phyloP scores from a whole-genome alignment of 352 stramenopile genomes.

The Thalassiosira hispida region DNA sequence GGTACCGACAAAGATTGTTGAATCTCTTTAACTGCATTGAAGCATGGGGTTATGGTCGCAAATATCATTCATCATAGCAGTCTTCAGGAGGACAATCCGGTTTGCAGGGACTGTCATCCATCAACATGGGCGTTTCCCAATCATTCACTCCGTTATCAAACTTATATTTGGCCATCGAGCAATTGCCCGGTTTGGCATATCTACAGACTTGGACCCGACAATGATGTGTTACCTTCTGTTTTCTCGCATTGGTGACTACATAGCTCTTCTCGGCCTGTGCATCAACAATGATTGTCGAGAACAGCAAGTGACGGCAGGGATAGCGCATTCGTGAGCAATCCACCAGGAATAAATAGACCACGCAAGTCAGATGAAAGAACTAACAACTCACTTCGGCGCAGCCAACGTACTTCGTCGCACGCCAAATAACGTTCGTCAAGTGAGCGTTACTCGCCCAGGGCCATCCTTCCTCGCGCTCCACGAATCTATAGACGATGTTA shows the following conservation, averaged over 20 bases:
- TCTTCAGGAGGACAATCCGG: neutral
- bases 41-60: too few relatives aligned
- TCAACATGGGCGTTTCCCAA: conserved; percentile 28
- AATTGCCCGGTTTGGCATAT: conserved; percentile 28
- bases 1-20: too few relatives aligned
- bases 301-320: too few relatives aligned
- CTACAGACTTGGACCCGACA: conserved; percentile 26
- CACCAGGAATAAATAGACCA: neutral
- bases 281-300: too few relatives aligned
- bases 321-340: too few relatives aligned
- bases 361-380: neutral
- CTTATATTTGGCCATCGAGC: conserved; percentile 19
- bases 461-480: conserved; percentile 37
- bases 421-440: conserved; percentile 33
- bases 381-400: conserved; percentile 16
- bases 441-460: conserved; percentile 31
- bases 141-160: conserved; percentile 5
- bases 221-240: neutral
- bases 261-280: conserved; percentile 34
- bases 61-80: conserved; percentile 9
- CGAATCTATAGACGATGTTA: conserved; percentile 32
- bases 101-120: conserved; percentile 25
- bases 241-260: neutral
- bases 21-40: too few relatives aligned
- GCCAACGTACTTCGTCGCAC: conserved; percentile 38